These are phyloP conservation scores for Schizophyllum commune DNA, from an alignment of 1,284 basidiomycete genomes.

Conservation along the genomic window DNA sequence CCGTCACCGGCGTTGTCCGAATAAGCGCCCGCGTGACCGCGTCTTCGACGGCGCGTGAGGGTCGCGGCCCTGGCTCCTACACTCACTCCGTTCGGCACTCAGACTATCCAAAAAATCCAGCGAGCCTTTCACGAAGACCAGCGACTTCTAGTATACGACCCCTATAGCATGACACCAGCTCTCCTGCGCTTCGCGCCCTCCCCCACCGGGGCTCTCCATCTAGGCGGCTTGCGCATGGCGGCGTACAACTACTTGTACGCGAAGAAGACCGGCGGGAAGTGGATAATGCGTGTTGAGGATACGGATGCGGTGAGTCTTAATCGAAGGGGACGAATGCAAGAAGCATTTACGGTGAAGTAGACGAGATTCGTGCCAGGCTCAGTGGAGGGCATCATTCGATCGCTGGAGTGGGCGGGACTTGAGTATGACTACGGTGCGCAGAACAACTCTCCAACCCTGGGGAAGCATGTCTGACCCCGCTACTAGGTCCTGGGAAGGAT, in stretches of 20 bases:
- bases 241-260: slow-evolving; percentile 91
- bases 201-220: slow-evolving; percentile 90
- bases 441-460: background rate
- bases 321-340: background rate
- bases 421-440: slow-evolving; percentile 82
- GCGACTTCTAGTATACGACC: background rate
- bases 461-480: slow-evolving; percentile 3
- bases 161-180: slow-evolving; percentile 7
- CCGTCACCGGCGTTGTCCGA: background rate
- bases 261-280: slow-evolving; percentile 74
- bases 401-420: slow-evolving; percentile 89
- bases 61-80: background rate
- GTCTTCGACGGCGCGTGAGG: background rate
- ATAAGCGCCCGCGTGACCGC: background rate
- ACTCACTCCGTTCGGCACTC: background rate
- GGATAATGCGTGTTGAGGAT: slow-evolving; percentile 92
- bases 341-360: too few relatives aligned
- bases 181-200: slow-evolving; percentile 92
- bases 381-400: slow-evolving; percentile 70
- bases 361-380: slow-evolving; percentile 76
- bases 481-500: slow-evolving; percentile 66
- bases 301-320: slow-evolving; percentile 69
- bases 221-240: slow-evolving; percentile 94
- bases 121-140: background rate
- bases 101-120: background rate